phyloP scores from a whole-genome alignment of 345 rosid species.

The Excoecaria cochinchinensis region DNA sequence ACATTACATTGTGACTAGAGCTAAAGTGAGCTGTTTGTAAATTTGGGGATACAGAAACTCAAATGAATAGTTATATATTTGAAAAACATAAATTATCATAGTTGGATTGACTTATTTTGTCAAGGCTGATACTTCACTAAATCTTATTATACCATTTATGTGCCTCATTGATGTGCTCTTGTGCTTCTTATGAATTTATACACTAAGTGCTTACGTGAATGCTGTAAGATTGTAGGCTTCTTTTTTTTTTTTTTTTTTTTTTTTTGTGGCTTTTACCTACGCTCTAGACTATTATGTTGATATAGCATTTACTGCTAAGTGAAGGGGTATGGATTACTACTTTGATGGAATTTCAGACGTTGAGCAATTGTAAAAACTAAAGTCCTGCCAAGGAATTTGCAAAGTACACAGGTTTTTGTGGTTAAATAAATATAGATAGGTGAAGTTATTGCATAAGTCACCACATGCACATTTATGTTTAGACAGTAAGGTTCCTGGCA shows the following conservation, averaged over 20 bases:
- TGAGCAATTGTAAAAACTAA: not conserved
- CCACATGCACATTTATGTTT: not conserved
- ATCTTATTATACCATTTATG: not conserved
- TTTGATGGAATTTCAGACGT: not conserved
- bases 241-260: no score
- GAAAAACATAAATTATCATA: slow-evolving; percentile 16
- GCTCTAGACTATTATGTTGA: not conserved
- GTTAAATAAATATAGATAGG: not conserved
- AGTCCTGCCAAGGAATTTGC: not conserved
- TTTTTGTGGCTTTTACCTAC: no score
- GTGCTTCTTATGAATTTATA: no score
- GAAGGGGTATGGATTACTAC: not conserved
- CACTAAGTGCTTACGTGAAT: not conserved
- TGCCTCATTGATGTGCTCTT: not conserved
- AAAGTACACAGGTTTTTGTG: not conserved
- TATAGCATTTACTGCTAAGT: not conserved
- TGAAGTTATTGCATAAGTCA: not conserved
- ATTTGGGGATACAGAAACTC: slow-evolving; percentile 29
- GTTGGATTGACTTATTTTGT: slow-evolving; percentile 17
- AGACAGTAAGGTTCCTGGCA: slow-evolving; percentile 68
- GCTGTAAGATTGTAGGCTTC: not conserved
- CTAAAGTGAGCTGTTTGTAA: slow-evolving; percentile 32
- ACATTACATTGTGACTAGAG: slow-evolving; percentile 16
- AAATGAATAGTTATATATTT: slow-evolving; percentile 30
- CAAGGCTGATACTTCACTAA: not conserved